Conservation (phyloP, 441 rosid genomes). For the Brassica hybrid region DNA sequence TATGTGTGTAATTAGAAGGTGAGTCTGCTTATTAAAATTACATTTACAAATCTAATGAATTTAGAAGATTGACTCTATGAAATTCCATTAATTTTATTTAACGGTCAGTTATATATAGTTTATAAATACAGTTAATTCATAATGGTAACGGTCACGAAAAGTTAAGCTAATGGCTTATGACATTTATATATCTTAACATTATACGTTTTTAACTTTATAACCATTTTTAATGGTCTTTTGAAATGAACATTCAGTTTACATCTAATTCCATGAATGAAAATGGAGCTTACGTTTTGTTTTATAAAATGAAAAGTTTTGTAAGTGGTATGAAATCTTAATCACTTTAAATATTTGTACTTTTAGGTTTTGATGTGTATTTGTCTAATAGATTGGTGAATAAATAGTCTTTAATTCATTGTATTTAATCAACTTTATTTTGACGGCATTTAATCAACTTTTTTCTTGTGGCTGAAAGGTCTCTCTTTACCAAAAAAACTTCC, state of each 20-base stretch:
- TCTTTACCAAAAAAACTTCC: neutral
- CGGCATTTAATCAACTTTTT: slow-evolving; percentile 30
- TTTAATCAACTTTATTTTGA: slow-evolving; percentile 20
- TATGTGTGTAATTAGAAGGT: neutral
- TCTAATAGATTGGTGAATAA: slow-evolving; percentile 33
- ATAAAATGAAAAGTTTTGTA: slow-evolving; percentile 17
- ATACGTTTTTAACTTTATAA: slow-evolving; percentile 24
- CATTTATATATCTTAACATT: slow-evolving; percentile 14
- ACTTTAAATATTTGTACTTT: slow-evolving; percentile 29
- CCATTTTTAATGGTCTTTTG: neutral
- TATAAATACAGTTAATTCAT: slow-evolving; percentile 19
- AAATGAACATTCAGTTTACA: slow-evolving; percentile 14
- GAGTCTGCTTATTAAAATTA: neutral
- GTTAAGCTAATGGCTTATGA: slow-evolving; percentile 20
- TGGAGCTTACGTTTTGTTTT: slow-evolving; percentile 14
- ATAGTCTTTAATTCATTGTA: slow-evolving; percentile 36
- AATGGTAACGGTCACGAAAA: slow-evolving; percentile 30
- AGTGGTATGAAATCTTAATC: slow-evolving; percentile 45
- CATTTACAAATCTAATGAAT: slow-evolving; percentile 18
- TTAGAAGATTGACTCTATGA: slow-evolving; percentile 8
- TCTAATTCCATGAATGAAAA: slow-evolving; percentile 3
- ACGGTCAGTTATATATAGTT: neutral
- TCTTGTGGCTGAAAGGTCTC: slow-evolving; percentile 37
- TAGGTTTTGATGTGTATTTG: slow-evolving; percentile 37
- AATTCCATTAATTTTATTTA: neutral